Percentiles rank a stretch among this genome's conserved stretches.
These are phyloP conservation scores for Rhytidiadelphus loreus DNA, from an alignment of 225 moss, liverwort and hornwort genomes.

Conservation along the genomic window DNA sequence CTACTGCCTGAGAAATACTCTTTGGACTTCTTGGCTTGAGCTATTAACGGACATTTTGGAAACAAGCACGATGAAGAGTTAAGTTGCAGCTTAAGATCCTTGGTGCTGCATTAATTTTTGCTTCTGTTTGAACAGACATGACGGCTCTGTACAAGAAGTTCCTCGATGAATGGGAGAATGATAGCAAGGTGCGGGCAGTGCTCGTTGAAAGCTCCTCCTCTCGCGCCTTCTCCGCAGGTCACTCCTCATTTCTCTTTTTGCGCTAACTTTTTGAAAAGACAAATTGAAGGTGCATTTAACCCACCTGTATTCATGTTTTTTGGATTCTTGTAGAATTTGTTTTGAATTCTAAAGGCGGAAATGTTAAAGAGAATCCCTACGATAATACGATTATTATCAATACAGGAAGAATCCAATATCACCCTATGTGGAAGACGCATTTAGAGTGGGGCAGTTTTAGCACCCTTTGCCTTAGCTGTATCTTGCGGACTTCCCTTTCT, in stretches of 20 bases:
- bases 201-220: constrained; percentile 82
- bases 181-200: constrained; percentile 60
- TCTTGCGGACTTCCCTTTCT: neutral
- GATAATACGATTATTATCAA: neutral
- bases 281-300: neutral
- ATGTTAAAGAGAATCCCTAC: neutral
- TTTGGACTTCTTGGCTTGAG: neutral
- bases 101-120: neutral
- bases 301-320: neutral
- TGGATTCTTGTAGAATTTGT: neutral
- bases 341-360: neutral
- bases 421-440: neutral
- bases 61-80: neutral
- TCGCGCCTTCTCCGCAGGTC: constrained; percentile 90
- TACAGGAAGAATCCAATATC: neutral
- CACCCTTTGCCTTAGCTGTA: neutral
- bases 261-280: neutral
- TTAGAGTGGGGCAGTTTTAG: neutral
- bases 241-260: neutral
- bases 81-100: neutral
- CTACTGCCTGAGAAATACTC: neutral
- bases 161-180: constrained; percentile 71
- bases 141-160: constrained; percentile 65
- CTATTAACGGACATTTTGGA: neutral
- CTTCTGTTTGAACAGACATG: constrained; percentile 61